Conservation (phyloP, 345 rosid species). For the Pistacia vera region DNA sequence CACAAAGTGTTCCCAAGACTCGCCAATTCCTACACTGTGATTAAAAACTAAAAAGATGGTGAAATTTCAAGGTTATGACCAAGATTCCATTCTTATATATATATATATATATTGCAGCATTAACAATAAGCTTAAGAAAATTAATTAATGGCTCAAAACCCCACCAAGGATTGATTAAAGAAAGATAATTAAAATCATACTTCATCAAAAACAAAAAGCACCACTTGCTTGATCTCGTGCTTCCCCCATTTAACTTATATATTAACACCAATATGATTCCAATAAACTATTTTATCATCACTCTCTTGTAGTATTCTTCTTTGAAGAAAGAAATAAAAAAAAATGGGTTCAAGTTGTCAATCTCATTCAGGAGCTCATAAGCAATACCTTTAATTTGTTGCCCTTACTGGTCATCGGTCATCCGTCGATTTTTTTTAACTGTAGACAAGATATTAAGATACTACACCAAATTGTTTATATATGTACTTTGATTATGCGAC, state of each 20-base stretch:
- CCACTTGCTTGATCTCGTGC: slow-evolving; percentile 55
- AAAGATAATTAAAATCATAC: neutral
- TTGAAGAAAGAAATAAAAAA: neutral
- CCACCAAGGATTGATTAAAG: slow-evolving; percentile 27
- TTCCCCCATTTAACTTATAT: slow-evolving; percentile 37
- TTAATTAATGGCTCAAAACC: slow-evolving; percentile 38
- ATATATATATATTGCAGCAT: neutral
- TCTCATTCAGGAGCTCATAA: slow-evolving; percentile 16
- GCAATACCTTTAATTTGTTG: slow-evolving; percentile 1
- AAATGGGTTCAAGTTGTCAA: slow-evolving; percentile 27
- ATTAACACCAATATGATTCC: slow-evolving; percentile 18
- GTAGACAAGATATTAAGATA: slow-evolving; percentile 24
- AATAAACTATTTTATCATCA: slow-evolving; percentile 13
- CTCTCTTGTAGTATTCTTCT: slow-evolving; percentile 11
- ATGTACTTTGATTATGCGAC: neutral
- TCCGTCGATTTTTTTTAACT: neutral
- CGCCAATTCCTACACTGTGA: neutral
- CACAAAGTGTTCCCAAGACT: neutral
- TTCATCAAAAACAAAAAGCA: slow-evolving; percentile 29
- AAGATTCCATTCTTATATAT: slow-evolving; percentile 25
- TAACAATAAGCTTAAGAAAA: slow-evolving; percentile 5
- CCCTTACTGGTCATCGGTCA: neutral
- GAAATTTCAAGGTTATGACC: slow-evolving; percentile 21
- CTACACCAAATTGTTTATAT: neutral
- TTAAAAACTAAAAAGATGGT: neutral